Base-by-base conservation (phyloP, 2,329 filamentous ascomycete genomes). In the Ceratocystis lukuohia region DNA sequence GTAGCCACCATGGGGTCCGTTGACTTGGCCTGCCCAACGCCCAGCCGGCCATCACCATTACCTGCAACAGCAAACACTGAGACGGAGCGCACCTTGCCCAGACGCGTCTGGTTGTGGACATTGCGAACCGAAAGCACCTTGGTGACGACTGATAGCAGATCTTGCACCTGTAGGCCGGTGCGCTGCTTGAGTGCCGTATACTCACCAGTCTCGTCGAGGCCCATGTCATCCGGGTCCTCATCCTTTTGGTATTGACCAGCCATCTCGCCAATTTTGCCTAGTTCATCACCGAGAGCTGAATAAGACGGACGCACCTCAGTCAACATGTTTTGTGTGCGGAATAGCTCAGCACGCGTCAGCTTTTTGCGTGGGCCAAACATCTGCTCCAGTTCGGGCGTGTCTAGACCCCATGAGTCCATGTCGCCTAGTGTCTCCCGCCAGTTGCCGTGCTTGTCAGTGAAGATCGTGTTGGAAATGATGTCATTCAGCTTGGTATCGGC, bases 61-160 rank as follows among this genome's bases (percentile, higher is more conserved):
- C 94, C 94, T 5, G 91, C 92, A 71, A 96, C 86, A 50, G 86
- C 86, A 69, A 97, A 78, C 71, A 85, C 81, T 72, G 93, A 95
- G 50, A 81, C 72, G 75, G 87, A 89, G 71, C 82, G 82, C 68
- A 99, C 87, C 81, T 97, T 99, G 74, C 94, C 94, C 77, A 99
- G 85, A 79, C 93, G 89, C 25, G 94, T 97, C 81, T 97, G 93
- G 77, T 99, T 97, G 70, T 84, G 80, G 68, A 99, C 94, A 50
- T 77, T 76, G 72, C 93, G 89, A 3, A 74, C 73, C 61, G 96
- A 88, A 61, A 99, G 77, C 61, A 82, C 80, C 81, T 95, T 96
- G 70, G 83, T 78, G 67, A 83, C 80, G 68, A 96, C 74, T 4
- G 73, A 70, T 61, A 80, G 70, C 70, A 87, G 80, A 28, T 85